Conservation (phyloP, 139 green algal genomes). For the Micromonas pusilla region DNA sequence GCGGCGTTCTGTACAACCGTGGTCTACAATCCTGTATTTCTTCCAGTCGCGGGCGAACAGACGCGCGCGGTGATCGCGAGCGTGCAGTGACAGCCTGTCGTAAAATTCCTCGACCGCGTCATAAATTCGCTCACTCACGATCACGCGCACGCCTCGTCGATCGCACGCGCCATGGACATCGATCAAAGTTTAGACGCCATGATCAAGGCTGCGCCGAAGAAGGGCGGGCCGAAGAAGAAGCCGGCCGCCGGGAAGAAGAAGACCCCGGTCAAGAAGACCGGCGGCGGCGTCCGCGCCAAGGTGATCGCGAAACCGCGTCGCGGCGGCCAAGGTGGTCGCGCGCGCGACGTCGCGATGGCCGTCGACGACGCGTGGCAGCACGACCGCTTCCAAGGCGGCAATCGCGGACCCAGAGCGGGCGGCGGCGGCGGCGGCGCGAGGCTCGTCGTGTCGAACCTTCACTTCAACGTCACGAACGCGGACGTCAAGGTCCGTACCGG, state of each 20-base stretch:
- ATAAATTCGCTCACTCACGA: too few relatives aligned
- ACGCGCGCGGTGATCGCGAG: too few relatives aligned
- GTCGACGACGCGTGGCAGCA: conserved; percentile 30
- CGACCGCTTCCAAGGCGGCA: conserved; percentile 22
- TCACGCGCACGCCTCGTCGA: neutral
- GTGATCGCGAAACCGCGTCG: neutral
- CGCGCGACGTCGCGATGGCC: conserved; percentile 29
- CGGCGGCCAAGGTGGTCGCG: neutral
- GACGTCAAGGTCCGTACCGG: conserved; percentile 42
- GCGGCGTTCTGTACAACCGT: too few relatives aligned
- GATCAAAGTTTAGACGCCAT: conserved; percentile 19
- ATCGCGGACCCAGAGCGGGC: neutral
- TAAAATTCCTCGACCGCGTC: too few relatives aligned
- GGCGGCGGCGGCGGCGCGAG: conserved; percentile 40
- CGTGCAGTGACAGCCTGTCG: too few relatives aligned
- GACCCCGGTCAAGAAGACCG: neutral
- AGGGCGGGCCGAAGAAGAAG: neutral
- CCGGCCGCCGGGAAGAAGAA: neutral
- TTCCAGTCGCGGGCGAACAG: too few relatives aligned
- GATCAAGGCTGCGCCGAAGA: conserved; percentile 8
- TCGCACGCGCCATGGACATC: conserved; percentile 1
- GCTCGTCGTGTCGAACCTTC: conserved; percentile 44
- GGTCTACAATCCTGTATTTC: too few relatives aligned
- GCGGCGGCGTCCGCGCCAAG: neutral
- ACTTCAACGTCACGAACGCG: conserved; percentile 43